phyloP scores from a whole-genome alignment of 2,329 filamentous ascomycete genomes.

The Aspergillus sp. region DNA sequence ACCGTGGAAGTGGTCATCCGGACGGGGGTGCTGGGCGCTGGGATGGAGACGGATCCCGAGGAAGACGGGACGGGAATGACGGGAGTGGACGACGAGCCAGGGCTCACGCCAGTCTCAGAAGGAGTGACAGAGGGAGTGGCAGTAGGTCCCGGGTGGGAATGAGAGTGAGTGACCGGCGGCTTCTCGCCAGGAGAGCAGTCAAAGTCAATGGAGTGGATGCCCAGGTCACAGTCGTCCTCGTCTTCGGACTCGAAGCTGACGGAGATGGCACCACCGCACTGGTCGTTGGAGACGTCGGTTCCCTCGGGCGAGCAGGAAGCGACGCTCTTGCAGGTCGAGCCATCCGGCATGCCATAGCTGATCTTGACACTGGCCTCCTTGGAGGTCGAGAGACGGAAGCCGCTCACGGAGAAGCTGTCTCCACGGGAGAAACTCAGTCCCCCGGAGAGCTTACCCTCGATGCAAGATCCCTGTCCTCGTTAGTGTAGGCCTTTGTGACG shows the following conservation, averaged over 20 bases:
- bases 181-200: constrained; percentile 25
- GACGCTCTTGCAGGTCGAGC: constrained; percentile 76
- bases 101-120: constrained; percentile 21
- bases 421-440: constrained; percentile 47
- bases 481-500: constrained; percentile 3
- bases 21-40: constrained; percentile 17
- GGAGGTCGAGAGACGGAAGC: constrained; percentile 70
- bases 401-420: constrained; percentile 69
- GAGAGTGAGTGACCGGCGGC: constrained; percentile 7
- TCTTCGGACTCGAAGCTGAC: constrained; percentile 65
- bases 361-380: constrained; percentile 79
- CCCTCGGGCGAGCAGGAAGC: constrained; percentile 65
- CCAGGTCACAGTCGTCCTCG: constrained; percentile 63
- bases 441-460: constrained; percentile 52
- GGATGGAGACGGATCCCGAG: constrained; percentile 10
- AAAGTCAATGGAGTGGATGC: constrained; percentile 40
- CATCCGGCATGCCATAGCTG: constrained; percentile 82
- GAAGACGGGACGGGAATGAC: constrained; percentile 9
- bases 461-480: constrained; percentile 54
- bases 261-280: constrained; percentile 86
- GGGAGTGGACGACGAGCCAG: constrained; percentile 17
- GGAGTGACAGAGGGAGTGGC: constrained; percentile 14
- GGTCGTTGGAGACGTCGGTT: constrained; percentile 72
- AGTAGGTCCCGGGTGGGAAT: neutral
- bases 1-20: constrained; percentile 36